A percentile compares a stretch with the other conserved stretches of the same genome.
These are phyloP conservation scores for Vaccinium vitisidaea DNA, from an alignment of 148 eudicot species.

Conservation along the genomic window DNA sequence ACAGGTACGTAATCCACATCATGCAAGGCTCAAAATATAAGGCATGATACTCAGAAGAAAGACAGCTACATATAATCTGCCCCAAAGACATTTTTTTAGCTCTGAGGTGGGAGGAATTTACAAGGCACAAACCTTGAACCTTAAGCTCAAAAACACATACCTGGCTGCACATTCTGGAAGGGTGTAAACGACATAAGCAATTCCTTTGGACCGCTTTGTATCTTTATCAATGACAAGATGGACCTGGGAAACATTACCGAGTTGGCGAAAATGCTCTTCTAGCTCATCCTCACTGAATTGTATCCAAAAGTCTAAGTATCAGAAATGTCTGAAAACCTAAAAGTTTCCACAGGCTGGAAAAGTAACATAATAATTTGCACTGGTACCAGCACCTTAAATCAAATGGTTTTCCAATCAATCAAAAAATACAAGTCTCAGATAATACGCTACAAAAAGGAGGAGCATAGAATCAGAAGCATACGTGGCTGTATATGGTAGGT, in stretches of 20 bases:
- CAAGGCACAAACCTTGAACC: neutral
- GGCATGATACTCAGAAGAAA: neutral
- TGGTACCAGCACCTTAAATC: slow-evolving; percentile 5
- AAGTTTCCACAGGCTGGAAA: neutral
- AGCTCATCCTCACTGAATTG: slow-evolving; percentile 82
- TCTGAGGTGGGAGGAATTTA: neutral
- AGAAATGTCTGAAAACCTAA: slow-evolving; percentile 8
- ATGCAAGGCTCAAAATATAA: neutral
- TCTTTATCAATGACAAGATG: slow-evolving; percentile 91
- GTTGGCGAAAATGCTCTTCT: slow-evolving; percentile 61
- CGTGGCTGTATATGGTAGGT: slow-evolving; percentile 88
- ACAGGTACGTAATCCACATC: neutral
- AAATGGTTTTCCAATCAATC: neutral
- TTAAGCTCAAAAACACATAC: slow-evolving; percentile 32
- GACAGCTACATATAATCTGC: neutral
- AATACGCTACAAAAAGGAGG: slow-evolving; percentile 4
- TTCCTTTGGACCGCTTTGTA: slow-evolving; percentile 80
- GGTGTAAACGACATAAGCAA: slow-evolving; percentile 63
- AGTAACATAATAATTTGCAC: slow-evolving; percentile 2
- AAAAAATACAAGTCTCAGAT: neutral
- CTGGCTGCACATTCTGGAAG: slow-evolving; percentile 79
- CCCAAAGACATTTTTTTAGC: neutral
- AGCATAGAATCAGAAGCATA: slow-evolving; percentile 24
- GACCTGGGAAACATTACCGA: slow-evolving; percentile 66
- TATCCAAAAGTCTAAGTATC: slow-evolving; percentile 12